Conservation (phyloP, 345 rosid species). For the Chamaenerion angustifolium region DNA sequence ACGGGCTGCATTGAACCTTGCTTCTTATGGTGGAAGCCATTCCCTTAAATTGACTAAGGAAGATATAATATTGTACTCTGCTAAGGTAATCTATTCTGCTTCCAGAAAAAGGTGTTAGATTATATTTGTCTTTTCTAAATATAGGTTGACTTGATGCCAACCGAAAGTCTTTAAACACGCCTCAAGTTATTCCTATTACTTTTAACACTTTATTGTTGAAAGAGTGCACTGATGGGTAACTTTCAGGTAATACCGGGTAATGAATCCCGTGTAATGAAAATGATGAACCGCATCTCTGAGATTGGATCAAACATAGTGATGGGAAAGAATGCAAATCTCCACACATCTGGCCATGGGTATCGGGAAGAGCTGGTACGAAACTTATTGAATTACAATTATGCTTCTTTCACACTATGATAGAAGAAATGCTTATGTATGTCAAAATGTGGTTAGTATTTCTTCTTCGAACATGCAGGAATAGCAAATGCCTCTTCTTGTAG, state of each 20-base stretch:
- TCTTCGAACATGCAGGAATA: no score
- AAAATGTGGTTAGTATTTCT: neutral
- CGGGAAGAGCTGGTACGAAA: conserved; percentile 81
- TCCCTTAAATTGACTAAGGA: conserved; percentile 77
- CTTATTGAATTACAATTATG: conserved; percentile 1
- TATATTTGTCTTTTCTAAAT: no score
- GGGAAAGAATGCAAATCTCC: conserved; percentile 80
- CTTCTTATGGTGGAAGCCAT: conserved; percentile 85
- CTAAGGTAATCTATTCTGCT: conserved; percentile 46
- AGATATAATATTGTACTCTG: conserved; percentile 79
- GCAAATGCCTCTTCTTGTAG: no score
- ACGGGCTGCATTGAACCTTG: conserved; percentile 93
- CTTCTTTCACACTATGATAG: neutral
- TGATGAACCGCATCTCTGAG: conserved; percentile 91
- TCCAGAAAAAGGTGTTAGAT: no score
- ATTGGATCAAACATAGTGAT: conserved; percentile 80
- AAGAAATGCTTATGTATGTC: neutral
- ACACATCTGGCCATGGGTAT: conserved; percentile 95
- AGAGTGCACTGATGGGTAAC: neutral
- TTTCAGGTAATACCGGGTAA: conserved; percentile 95
- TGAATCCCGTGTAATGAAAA: conserved; percentile 92
- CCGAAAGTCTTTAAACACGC: no score
- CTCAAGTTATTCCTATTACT: no score
- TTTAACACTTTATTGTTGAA: no score
- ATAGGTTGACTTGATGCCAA: no score